phyloP scores from a whole-genome alignment of 75 land plant species.

The Gnetum montanum region DNA sequence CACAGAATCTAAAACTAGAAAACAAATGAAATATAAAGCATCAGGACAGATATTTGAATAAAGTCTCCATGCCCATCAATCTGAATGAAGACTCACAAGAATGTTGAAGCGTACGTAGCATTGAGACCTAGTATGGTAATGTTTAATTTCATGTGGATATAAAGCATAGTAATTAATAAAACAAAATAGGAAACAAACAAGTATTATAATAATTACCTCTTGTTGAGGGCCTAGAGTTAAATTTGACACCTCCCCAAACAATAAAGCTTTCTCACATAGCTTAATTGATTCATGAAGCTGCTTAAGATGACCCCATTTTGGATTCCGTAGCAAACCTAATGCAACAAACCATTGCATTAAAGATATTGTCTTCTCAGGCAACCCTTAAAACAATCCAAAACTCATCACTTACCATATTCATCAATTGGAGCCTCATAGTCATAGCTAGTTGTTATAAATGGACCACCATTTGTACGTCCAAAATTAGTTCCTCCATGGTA shows the following conservation, averaged over 20 bases:
- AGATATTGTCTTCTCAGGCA: background rate
- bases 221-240: slow-evolving; percentile 55
- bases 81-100: background rate
- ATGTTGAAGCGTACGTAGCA: too few species aligned
- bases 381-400: background rate
- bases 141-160: background rate
- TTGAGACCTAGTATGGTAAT: too few species aligned
- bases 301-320: slow-evolving; percentile 88
- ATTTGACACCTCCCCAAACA: slow-evolving; percentile 30
- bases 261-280: slow-evolving; percentile 50
- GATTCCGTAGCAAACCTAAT: slow-evolving; percentile 57
- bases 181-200: too few species aligned
- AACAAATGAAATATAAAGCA: background rate
- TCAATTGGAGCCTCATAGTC: slow-evolving; percentile 97
- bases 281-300: slow-evolving; percentile 66
- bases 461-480: slow-evolving; percentile 89
- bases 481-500: slow-evolving; percentile 99
- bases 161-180: too few species aligned
- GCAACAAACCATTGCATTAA: background rate
- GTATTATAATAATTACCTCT: slow-evolving; percentile 70
- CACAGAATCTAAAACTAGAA: background rate
- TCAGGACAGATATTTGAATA: background rate
- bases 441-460: slow-evolving; percentile 91
- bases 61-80: too few species aligned
- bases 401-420: slow-evolving; percentile 47